Evolutionary conservation across 768 basidiomycete genomes (phyloP).

Genomic region (Termitomyces sp.): DNA sequence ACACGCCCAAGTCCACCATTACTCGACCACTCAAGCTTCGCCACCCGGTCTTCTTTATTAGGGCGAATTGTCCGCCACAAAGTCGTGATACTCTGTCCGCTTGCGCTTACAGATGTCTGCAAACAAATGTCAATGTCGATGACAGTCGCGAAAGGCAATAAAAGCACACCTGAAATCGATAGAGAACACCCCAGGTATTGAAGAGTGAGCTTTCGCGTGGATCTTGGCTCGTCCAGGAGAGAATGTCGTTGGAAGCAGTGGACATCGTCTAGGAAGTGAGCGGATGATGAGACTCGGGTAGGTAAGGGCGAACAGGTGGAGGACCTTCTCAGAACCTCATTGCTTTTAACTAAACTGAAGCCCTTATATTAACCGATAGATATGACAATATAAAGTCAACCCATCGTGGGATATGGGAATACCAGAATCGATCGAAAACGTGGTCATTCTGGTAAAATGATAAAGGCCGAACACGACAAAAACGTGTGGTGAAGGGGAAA

Average conservation of each 20-base stretch:
- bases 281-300: slow-evolving; percentile 21
- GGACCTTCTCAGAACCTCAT: slow-evolving; percentile 19
- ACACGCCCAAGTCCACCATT: slow-evolving; percentile 83
- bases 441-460: slow-evolving; percentile 63
- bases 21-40: slow-evolving; percentile 83
- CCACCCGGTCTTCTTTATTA: slow-evolving; percentile 85
- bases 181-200: slow-evolving; percentile 76
- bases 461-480: slow-evolving; percentile 64
- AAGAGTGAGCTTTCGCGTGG: slow-evolving; percentile 81
- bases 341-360: slow-evolving; percentile 29
- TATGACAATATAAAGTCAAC: slow-evolving; percentile 35
- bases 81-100: slow-evolving; percentile 70
- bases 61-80: slow-evolving; percentile 78
- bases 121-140: slow-evolving; percentile 21
- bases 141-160: slow-evolving; percentile 12
- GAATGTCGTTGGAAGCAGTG: slow-evolving; percentile 58
- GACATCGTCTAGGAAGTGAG: slow-evolving; percentile 36
- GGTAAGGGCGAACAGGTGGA: slow-evolving; percentile 20
- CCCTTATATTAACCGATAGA: slow-evolving; percentile 58
- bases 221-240: slow-evolving; percentile 87
- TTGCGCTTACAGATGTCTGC: slow-evolving; percentile 64
- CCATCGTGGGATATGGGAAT: slow-evolving; percentile 38
- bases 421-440: slow-evolving; percentile 70
- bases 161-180: slow-evolving; percentile 68
- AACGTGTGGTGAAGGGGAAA: slow-evolving; percentile 76